phyloP scores from a whole-genome alignment of 139 green algal species.

The Eudorina sp. region DNA sequence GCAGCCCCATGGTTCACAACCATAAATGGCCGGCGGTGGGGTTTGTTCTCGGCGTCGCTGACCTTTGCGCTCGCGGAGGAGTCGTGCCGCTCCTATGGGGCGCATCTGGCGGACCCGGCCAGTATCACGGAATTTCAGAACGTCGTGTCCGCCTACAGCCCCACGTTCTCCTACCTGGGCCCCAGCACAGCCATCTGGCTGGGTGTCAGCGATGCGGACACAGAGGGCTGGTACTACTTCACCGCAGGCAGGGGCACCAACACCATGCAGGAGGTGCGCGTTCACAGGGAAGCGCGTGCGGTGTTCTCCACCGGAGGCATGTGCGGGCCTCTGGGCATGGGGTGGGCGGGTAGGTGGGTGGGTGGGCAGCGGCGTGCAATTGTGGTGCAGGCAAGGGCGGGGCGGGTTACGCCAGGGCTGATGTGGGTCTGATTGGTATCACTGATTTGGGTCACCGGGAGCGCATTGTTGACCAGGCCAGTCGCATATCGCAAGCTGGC shows the following conservation, averaged over 20 bases:
- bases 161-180: conserved; percentile 14
- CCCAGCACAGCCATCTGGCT: conserved; percentile 26
- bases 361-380: not conserved
- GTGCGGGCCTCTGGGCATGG: not conserved
- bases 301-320: too few species aligned
- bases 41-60: not conserved
- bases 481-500: too few species aligned
- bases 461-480: too few species aligned
- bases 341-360: not conserved
- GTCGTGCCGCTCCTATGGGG: not conserved
- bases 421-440: too few species aligned
- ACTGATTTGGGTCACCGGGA: too few species aligned
- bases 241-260: conserved; percentile 5
- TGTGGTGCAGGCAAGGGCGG: too few species aligned
- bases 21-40: conserved; percentile 3
- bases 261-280: conserved; percentile 14
- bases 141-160: not conserved
- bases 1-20: conserved; percentile 24
- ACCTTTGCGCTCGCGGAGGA: conserved; percentile 4
- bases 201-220: conserved; percentile 42
- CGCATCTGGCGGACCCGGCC: not conserved
- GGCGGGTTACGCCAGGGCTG: too few species aligned
- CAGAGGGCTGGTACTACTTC: conserved; percentile 48
- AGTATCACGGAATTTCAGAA: not conserved
- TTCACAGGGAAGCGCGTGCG: too few species aligned